Evolutionary conservation across 345 rosid genomes (phyloP).

Genomic region (Barbarea vulgaris): DNA sequence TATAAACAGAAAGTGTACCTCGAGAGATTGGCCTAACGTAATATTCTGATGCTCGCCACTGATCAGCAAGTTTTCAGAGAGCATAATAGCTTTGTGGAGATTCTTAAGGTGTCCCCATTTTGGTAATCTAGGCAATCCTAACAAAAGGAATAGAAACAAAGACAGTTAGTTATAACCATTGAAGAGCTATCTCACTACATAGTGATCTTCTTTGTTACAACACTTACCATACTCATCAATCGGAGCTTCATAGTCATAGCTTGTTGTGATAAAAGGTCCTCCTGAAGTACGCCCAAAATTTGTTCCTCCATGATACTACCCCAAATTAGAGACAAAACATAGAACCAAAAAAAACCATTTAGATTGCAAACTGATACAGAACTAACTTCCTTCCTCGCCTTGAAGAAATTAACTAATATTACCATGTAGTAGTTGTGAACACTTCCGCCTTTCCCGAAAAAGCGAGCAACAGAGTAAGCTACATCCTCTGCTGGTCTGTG

Average conservation of each 20-base stretch:
- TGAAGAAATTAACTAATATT: slow-evolving; percentile 19
- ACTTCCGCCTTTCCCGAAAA: slow-evolving; percentile 91
- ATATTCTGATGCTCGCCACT: slow-evolving; percentile 52
- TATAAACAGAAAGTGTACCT: slow-evolving; percentile 47
- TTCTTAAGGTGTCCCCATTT: slow-evolving; percentile 96
- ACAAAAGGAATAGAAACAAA: slow-evolving; percentile 29
- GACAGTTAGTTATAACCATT: not conserved
- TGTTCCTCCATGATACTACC: slow-evolving; percentile 96
- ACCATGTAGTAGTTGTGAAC: slow-evolving; percentile 95
- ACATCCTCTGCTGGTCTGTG: slow-evolving; percentile 90
- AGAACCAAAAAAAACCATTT: not conserved
- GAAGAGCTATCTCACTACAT: slow-evolving; percentile 3
- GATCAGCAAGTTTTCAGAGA: slow-evolving; percentile 69
- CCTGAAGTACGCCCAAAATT: slow-evolving; percentile 96
- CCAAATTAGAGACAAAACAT: not conserved
- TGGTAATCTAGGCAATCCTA: slow-evolving; percentile 87
- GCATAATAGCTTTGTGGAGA: slow-evolving; percentile 80
- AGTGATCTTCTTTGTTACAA: slow-evolving; percentile 1
- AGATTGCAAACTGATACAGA: not conserved
- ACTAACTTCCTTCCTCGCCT: not conserved
- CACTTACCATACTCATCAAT: slow-evolving; percentile 93
- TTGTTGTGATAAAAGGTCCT: slow-evolving; percentile 93
- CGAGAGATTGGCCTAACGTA: slow-evolving; percentile 67
- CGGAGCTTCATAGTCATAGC: slow-evolving; percentile 98
- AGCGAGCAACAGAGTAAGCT: slow-evolving; percentile 87